Percentiles rank a stretch among this genome's conserved stretches.
phyloP scores from a whole-genome alignment of 2,329 filamentous ascomycete species.

The Paramyrothecium roridum region DNA sequence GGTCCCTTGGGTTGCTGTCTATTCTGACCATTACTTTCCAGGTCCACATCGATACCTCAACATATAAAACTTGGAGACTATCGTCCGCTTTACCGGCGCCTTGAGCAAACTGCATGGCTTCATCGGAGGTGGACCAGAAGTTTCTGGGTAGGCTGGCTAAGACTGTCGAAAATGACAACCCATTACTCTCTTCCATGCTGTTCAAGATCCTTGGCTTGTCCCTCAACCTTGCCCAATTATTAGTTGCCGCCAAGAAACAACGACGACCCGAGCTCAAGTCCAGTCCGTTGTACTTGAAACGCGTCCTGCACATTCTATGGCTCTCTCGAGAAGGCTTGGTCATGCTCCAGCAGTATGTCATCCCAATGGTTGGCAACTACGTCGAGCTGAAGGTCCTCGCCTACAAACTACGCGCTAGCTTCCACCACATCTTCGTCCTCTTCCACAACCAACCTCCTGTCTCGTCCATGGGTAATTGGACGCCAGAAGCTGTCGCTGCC shows the following conservation, averaged over 20 bases:
- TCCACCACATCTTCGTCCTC: constrained; percentile 94
- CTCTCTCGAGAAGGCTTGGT: constrained; percentile 86
- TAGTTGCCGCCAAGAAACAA: constrained; percentile 78
- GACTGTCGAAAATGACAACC: constrained; percentile 72
- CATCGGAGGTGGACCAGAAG: constrained; percentile 96
- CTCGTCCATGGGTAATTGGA: constrained; percentile 54
- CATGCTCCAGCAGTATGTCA: constrained; percentile 81
- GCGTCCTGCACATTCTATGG: constrained; percentile 91
- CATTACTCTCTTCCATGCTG: constrained; percentile 75
- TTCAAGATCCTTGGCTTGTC: constrained; percentile 92
- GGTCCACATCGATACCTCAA: neutral
- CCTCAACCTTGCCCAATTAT: constrained; percentile 79
- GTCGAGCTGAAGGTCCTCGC: constrained; percentile 84
- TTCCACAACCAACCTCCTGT: constrained; percentile 90
- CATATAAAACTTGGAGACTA: too few relatives aligned
- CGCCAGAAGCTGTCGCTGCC: constrained; percentile 39
- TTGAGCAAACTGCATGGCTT: constrained; percentile 66
- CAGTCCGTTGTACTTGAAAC: constrained; percentile 74
- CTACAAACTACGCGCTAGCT: constrained; percentile 88
- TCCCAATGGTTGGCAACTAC: constrained; percentile 78
- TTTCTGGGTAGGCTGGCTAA: constrained; percentile 88
- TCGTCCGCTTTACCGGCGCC: too few relatives aligned
- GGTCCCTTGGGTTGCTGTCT: neutral
- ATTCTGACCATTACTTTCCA: neutral
- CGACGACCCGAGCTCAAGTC: constrained; percentile 77